Conservation (phyloP, 1,284 basidiomycete species). For the Rhodotorula sp. region DNA sequence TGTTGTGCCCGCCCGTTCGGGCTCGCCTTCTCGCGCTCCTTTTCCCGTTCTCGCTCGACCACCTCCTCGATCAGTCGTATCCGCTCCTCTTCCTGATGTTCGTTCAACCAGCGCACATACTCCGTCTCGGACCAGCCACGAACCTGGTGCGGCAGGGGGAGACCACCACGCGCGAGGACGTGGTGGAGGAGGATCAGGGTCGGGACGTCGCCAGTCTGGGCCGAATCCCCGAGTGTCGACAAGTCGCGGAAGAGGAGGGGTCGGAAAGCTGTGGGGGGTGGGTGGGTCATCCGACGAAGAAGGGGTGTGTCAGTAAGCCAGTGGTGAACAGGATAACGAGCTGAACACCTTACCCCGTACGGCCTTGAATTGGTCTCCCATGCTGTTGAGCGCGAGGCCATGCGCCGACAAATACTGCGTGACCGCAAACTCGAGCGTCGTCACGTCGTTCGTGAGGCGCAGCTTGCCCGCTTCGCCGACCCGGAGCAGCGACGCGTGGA, state of each 20-base stretch:
- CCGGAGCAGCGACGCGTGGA: constrained; percentile 84
- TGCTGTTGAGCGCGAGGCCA: constrained; percentile 33
- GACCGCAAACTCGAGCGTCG: constrained; percentile 82
- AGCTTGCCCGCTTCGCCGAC: constrained; percentile 85
- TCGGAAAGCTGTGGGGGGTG: constrained; percentile 52
- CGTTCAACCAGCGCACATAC: constrained; percentile 66
- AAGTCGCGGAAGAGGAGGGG: constrained; percentile 84
- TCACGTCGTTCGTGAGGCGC: constrained; percentile 90
- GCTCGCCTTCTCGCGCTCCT: not conserved
- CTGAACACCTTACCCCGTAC: constrained; percentile 45
- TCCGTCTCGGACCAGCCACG: constrained; percentile 90
- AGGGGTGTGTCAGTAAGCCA: not conserved
- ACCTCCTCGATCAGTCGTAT: constrained; percentile 32
- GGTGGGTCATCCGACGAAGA: not conserved
- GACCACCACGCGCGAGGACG: constrained; percentile 80
- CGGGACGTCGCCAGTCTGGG: constrained; percentile 67
- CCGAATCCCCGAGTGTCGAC: constrained; percentile 61
- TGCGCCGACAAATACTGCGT: constrained; percentile 44
- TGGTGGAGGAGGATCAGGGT: constrained; percentile 84
- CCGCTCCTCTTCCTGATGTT: constrained; percentile 42
- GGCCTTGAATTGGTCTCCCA: constrained; percentile 45
- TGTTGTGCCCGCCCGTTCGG: not conserved
- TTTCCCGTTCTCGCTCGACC: not conserved
- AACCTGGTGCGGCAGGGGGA: constrained; percentile 76
- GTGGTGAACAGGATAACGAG: constrained; percentile 58